Evolutionary conservation across 768 basidiomycete genomes (phyloP), one percentile per base, ranked within the genome.

Genomic region (Kwoniella heveanensis): DNA sequence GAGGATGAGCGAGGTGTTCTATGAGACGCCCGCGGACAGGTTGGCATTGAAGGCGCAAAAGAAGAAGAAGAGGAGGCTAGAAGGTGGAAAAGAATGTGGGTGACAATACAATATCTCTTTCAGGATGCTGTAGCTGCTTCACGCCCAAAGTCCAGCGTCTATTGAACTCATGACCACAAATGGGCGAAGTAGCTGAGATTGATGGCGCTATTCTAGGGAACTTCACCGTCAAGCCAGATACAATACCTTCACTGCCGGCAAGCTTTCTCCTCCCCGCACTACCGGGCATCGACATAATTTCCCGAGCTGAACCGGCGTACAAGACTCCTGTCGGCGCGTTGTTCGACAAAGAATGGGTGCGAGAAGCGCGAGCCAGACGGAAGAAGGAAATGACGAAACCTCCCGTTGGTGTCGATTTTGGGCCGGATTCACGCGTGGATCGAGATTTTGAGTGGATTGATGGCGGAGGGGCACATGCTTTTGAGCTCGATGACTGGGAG

Each of bases 401-500:
- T 0, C 72, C 72, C 24, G 22, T n/a, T 6, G 65, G 54, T 8
- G 37, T 72, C 6, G 29, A 54, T 22, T 53, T 60, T 32, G 7
- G 32, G 7, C 32, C 5, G 46, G 22, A 30, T n/a, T 32, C 47
- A 49, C 7, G 24, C 10, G 4, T n/a, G 17, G 21, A 47, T 21
- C 51, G 25, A 24, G 17, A 47, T 37, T 25, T 53, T 12, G 61
- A 50, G 8, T 39, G 57, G 53, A 52, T 30, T 10, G 27, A 46
- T 58, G 63, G 44, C 46, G 32, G 26, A n/a, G 5, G 27, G 47
- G 60, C 37, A 44, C 25, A 48, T 30, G 60, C 72, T n/a, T 49
- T 77, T 26, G 77, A 76, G 44, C 47, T 76, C 19, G 61, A 60
- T 25, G 68, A 75, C 29, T 79, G 78, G 78, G 78, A 79, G 60